Conservation (phyloP, 148 eudicot genomes). For the Camellia granthamiana region DNA sequence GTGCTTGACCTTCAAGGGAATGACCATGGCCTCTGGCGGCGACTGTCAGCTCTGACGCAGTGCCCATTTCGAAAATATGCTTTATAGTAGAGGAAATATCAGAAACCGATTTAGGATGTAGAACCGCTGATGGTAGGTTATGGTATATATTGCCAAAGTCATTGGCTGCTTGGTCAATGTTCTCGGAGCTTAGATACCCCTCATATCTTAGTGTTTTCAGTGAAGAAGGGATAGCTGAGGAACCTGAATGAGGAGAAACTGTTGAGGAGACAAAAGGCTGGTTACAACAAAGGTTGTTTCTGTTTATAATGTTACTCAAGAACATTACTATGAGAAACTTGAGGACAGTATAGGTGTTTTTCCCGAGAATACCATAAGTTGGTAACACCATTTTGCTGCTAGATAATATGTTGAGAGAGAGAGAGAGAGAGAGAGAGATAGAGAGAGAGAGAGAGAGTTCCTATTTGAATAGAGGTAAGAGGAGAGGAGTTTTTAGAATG, state of each 20-base stretch:
- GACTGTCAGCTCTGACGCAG: slow-evolving; percentile 52
- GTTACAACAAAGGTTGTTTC: slow-evolving; percentile 44
- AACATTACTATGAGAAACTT: slow-evolving; percentile 39
- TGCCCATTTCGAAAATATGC: slow-evolving; percentile 62
- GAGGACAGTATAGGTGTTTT: slow-evolving; percentile 26
- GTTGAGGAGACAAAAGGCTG: slow-evolving; percentile 46
- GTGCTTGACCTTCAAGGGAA: slow-evolving; percentile 89
- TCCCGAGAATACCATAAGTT: slow-evolving; percentile 24
- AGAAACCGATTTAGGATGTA: slow-evolving; percentile 69
- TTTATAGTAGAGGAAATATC: slow-evolving; percentile 65
- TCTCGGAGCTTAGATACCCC: slow-evolving; percentile 48
- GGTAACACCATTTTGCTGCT: slow-evolving; percentile 28
- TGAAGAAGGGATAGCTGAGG: slow-evolving; percentile 34
- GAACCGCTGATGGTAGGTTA: slow-evolving; percentile 57
- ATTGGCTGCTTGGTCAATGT: slow-evolving; percentile 48
- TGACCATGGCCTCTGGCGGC: slow-evolving; percentile 96
- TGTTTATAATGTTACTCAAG: slow-evolving; percentile 39
- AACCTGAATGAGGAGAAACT: slow-evolving; percentile 17
- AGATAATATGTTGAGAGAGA: neutral
- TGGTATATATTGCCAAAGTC: slow-evolving; percentile 80
- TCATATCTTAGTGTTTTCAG: slow-evolving; percentile 38
- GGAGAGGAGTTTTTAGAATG: slow-evolving; percentile 20
- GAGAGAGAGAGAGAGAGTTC: slow-evolving; percentile 16
- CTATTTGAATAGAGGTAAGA: slow-evolving; percentile 12
- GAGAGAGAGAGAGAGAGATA: slow-evolving; percentile 13